Evolutionary conservation across 1,139 yeast species (phyloP), one percentile per base, ranked within the genome.

Genomic region (Suhomyces guaymorum): DNA sequence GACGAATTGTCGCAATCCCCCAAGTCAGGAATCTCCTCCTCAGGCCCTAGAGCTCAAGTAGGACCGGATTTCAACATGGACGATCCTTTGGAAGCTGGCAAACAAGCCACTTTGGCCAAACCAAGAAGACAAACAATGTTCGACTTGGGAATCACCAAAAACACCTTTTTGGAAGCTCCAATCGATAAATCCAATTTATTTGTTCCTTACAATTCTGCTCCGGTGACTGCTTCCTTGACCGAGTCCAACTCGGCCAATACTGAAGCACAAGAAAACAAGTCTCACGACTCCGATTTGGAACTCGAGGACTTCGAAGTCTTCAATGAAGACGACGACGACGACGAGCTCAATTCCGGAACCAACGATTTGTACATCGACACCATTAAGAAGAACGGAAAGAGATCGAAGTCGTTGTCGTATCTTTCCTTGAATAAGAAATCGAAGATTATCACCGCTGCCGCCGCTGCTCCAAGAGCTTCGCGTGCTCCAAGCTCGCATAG

Each of bases 381-480:
- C 34, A 48, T 62, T 40, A 63, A 64, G 41, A 69, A 65, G 44
- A 61, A 63, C 46, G 75, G 72, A 34, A 80, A 80, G 53, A 67
- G 86, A 49, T 78, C 85, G 10, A 80, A 80, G 54, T 79, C 84
- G 10, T 69, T 80, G 75, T 75, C 82, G 23, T 77, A 73, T 44
- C 59, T 70, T 32, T 56, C 74, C 24, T 56, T 64, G 31, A 63
- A 65, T 42, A 79, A 79, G 51, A 77, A 73, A 51, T 63, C 73
- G 31, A 75, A 75, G 48, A 61, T 63, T 39, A 54, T 82, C 36
- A 82, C 89, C n/a, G 87, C 87, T 22, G 90, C 90, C 13, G 88
- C 89, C 11, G 88, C 87, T 20, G 87, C 90, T 26, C 92, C 90
- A 39, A 68, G 90, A 50, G 77, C 83, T n/a, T 82, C 87, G 13